These are phyloP conservation scores for Basidiobolus meristosporus DNA, from an alignment of 371 early-diverging fungal species.

Conservation along the genomic window DNA sequence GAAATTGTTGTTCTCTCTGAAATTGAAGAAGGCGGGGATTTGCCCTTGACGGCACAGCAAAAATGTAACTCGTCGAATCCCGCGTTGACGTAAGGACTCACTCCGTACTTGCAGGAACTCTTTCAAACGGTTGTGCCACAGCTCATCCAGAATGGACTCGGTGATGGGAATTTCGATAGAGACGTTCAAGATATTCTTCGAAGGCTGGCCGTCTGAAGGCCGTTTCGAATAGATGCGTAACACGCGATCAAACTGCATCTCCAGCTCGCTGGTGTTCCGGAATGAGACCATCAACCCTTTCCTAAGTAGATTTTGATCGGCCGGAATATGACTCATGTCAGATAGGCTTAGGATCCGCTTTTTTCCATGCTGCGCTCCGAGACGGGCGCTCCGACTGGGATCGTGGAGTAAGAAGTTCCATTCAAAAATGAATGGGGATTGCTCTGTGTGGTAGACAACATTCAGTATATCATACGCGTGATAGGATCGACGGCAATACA, in stretches of 20 bases:
- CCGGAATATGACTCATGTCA: conserved; percentile 42
- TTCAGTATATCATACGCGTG: conserved; percentile 83
- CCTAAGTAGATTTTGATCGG: conserved; percentile 18
- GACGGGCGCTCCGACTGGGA: background rate
- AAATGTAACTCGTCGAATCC: conserved; percentile 80
- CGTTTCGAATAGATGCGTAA: conserved; percentile 8
- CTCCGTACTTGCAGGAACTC: conserved; percentile 27
- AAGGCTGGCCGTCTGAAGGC: conserved; percentile 9
- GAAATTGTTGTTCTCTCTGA: conserved; percentile 74
- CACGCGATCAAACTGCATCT: conserved; percentile 22
- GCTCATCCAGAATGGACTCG: conserved; percentile 28
- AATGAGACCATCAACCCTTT: conserved; percentile 47
- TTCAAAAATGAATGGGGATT: conserved; percentile 47
- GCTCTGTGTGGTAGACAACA: conserved; percentile 55
- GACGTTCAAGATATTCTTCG: conserved; percentile 64
- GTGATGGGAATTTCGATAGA: conserved; percentile 40
- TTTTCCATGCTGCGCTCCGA: too few relatives aligned
- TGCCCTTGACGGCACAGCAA: conserved; percentile 63
- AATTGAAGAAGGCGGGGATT: conserved; percentile 88
- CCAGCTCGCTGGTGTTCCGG: conserved; percentile 25
- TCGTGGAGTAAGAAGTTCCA: conserved; percentile 39
- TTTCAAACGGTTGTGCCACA: conserved; percentile 35
- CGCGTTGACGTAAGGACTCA: conserved; percentile 42
- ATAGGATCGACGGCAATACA: conserved; percentile 89
- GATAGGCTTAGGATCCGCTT: conserved; percentile 56